phyloP scores from a whole-genome alignment of 805 yeast species.

The Ogataea pini region DNA sequence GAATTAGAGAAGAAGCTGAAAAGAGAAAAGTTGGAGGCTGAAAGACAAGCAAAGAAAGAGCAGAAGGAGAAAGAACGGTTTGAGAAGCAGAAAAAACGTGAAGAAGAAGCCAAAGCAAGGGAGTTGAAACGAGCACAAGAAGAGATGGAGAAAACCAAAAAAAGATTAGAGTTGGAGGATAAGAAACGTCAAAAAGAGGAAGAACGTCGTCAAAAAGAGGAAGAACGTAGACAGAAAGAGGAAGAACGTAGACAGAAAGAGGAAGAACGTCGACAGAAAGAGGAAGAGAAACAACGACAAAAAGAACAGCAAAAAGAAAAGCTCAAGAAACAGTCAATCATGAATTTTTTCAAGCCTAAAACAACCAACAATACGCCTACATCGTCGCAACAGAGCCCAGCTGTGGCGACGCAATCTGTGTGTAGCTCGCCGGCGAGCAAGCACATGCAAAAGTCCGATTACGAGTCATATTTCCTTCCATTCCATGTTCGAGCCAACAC shows the following conservation, averaged over 20 bases:
- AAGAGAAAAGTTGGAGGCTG: constrained; percentile 32
- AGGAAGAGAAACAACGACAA: constrained; percentile 24
- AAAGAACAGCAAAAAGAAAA: constrained; percentile 28
- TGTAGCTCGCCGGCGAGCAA: constrained; percentile 5
- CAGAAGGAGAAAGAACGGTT: constrained; percentile 32
- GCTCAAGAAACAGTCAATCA: constrained; percentile 32
- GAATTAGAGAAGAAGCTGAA: constrained; percentile 20
- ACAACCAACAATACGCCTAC: constrained; percentile 1
- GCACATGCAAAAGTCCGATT: constrained; percentile 13
- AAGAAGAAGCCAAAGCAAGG: constrained; percentile 31
- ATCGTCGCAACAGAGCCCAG: neutral
- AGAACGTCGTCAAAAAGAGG: constrained; percentile 33
- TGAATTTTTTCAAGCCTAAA: constrained; percentile 35
- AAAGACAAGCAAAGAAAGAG: constrained; percentile 29
- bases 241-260: constrained; percentile 16
- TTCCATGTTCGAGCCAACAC: constrained; percentile 32
- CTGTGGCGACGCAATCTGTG: neutral
- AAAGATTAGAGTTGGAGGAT: constrained; percentile 36
- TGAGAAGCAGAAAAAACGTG: constrained; percentile 28
- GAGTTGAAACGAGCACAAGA: constrained; percentile 32
- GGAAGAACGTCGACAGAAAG: constrained; percentile 22
- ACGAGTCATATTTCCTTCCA: constrained; percentile 31
- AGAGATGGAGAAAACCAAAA: constrained; percentile 37
- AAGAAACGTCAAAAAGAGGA: constrained; percentile 18
- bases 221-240: constrained; percentile 25